Base-by-base conservation (phyloP, 1,284 basidiomycete species). In the Malassezia restricta region DNA sequence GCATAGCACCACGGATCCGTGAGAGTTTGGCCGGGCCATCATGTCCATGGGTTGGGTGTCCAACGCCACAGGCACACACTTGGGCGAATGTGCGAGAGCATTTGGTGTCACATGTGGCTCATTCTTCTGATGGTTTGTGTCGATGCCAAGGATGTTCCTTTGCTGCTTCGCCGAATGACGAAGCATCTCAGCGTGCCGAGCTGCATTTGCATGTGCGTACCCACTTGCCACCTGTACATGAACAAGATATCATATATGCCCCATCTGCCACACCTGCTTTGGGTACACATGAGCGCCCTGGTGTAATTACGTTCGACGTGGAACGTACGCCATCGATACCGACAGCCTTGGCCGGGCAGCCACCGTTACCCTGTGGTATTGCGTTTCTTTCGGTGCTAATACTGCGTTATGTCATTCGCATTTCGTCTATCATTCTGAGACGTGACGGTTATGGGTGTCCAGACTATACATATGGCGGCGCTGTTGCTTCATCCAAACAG, bases 1-100 rank as follows among this genome's bases (percentile, higher is more conserved):
- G 86, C 5, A 82, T 91, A 33, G 80, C 59, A 3, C 39, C 58
- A 43, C 58, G 58, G 28, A 59, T 63, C 2, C 50, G 63, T 8
- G 52, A 57, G 3, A 37, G 31, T 41, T 43, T 60, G 41, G 11
- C 11, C 3, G 56, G 51, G 3, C 61, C 52, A 28, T 44, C 54
- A 35, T 71, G 68, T 43, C 40, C 49, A 3, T 71, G 68, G 68
- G 46, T 50, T 33, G 58, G 53, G 14, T 71, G 68, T 40, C 52
- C 61, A 0, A 42, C 53, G 12, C 56, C 62, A 2, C 51, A 58
- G n/a, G 60, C 59, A 14, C 43, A 38, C 9, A 44, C 58, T n/a
- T 49, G 47, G 24, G 56, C 51, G 11, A 54, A 57, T 14, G 58
- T 68, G 31, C 52, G 43, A 20, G 53, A 49, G 8, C 67, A 69